Conservation (phyloP, 2,329 filamentous ascomycete genomes). For the Tetracladium maxilliforme region DNA sequence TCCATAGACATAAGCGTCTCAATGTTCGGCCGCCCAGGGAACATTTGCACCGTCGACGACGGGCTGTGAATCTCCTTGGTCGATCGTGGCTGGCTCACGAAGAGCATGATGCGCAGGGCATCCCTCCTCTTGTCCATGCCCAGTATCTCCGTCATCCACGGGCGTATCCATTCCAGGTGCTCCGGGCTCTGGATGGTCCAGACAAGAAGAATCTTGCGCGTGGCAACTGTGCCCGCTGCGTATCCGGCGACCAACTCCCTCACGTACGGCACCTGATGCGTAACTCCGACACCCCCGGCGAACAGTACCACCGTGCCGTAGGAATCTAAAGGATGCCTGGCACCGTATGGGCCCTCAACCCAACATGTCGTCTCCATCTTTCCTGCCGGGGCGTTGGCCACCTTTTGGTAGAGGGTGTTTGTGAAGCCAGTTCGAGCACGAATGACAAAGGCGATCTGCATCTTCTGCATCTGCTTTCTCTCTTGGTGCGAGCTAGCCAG, state of each 20-base stretch:
- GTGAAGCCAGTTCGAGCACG: constrained; percentile 64
- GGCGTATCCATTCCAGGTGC: constrained; percentile 70
- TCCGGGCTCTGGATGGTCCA: constrained; percentile 72
- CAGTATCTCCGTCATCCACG: constrained; percentile 72
- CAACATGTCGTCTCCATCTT: constrained; percentile 48
- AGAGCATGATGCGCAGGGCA: constrained; percentile 62
- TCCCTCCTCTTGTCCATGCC: constrained; percentile 62
- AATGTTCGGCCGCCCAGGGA: constrained; percentile 64
- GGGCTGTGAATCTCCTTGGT: constrained; percentile 74
- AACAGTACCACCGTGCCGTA: constrained; percentile 71
- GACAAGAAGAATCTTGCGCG: constrained; percentile 57
- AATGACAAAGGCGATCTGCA: constrained; percentile 56
- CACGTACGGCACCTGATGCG: constrained; percentile 64
- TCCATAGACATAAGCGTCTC: constrained; percentile 58
- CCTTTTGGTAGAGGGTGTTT: constrained; percentile 51
- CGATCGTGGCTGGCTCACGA: constrained; percentile 59
- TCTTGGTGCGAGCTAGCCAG: constrained; percentile 45
- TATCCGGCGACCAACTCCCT: constrained; percentile 57
- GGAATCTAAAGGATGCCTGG: constrained; percentile 53
- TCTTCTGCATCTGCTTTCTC: constrained; percentile 43
- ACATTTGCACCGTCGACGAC: constrained; percentile 69
- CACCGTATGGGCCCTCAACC: constrained; percentile 67
- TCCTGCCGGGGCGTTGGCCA: constrained; percentile 43
- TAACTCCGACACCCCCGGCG: constrained; percentile 69
- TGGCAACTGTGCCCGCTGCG: constrained; percentile 53